These are phyloP conservation scores for Termitomyces sp. DNA, from an alignment of 768 basidiomycete genomes.

Conservation along the genomic window DNA sequence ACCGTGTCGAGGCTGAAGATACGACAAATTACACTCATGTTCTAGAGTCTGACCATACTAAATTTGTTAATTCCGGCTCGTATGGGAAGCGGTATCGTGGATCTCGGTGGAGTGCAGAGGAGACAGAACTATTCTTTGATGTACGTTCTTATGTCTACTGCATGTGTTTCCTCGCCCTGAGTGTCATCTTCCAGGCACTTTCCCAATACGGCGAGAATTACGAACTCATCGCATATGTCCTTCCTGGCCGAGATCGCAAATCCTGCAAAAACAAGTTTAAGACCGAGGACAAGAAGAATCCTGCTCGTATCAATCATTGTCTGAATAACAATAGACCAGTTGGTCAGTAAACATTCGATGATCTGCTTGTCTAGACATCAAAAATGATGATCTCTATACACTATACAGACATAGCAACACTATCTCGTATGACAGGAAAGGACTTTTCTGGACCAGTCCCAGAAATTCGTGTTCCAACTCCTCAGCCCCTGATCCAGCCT, in stretches of 20 bases:
- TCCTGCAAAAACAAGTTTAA: constrained; percentile 95
- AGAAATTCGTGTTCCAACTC: constrained; percentile 48
- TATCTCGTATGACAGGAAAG: constrained; percentile 80
- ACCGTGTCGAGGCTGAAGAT: constrained; percentile 66
- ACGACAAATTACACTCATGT: constrained; percentile 73
- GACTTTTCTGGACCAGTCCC: constrained; percentile 83
- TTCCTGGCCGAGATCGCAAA: constrained; percentile 83
- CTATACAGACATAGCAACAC: constrained; percentile 60
- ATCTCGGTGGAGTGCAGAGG: constrained; percentile 85
- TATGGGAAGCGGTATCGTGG: constrained; percentile 81
- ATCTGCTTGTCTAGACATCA: neutral
- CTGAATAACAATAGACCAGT: constrained; percentile 76
- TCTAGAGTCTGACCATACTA: constrained; percentile 77
- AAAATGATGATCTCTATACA: constrained; percentile 22
- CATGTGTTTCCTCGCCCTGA: neutral
- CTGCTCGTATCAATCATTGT: constrained; percentile 69
- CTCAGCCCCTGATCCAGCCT: constrained; percentile 24
- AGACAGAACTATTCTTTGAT: constrained; percentile 85
- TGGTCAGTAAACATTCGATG: constrained; percentile 41
- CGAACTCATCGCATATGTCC: constrained; percentile 82
- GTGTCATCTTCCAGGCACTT: constrained; percentile 59
- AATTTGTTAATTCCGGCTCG: constrained; percentile 82
- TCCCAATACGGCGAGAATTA: constrained; percentile 91
- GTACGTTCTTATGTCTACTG: constrained; percentile 39
- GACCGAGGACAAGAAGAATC: constrained; percentile 80